Evolutionary conservation across 495 filamentous ascomycete species (phyloP).

Genomic region (Lophiostoma macrostomum): DNA sequence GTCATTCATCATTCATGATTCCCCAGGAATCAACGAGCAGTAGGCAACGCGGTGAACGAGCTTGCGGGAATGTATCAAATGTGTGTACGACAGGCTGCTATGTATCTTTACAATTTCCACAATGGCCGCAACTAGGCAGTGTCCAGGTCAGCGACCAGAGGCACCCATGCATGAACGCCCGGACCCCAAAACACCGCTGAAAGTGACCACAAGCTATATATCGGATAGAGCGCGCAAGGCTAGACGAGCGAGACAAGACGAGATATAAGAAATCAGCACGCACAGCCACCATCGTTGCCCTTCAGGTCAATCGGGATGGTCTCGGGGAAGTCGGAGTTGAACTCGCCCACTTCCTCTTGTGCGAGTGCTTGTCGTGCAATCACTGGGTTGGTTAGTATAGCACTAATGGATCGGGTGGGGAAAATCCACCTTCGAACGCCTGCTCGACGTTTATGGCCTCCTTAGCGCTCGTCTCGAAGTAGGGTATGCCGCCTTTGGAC

Average conservation of each 20-base stretch:
- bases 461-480: constrained; percentile 99
- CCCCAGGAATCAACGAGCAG: too few species aligned
- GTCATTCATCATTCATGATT: constrained; percentile 10
- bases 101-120: too few species aligned
- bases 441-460: constrained; percentile 98
- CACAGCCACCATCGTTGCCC: constrained; percentile 84
- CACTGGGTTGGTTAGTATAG: constrained; percentile 52
- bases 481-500: constrained; percentile 94
- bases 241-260: not conserved
- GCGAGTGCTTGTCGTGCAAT: constrained; percentile 93
- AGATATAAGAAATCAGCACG: constrained; percentile 57
- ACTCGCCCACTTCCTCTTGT: constrained; percentile 94
- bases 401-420: not conserved
- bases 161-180: constrained; percentile 11
- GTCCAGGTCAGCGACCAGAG: constrained; percentile 1
- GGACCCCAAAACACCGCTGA: constrained; percentile 5
- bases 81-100: constrained; percentile 3
- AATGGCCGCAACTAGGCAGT: not conserved
- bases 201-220: constrained; percentile 1
- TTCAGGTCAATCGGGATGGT: constrained; percentile 96
- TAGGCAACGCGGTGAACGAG: too few species aligned
- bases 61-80: too few species aligned
- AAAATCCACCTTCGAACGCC: constrained; percentile 82
- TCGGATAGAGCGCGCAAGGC: not conserved
- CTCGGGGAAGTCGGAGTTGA: constrained; percentile 88